Base-by-base conservation (phyloP, 148 eudicot species). In the Rhododendron mucronatum region DNA sequence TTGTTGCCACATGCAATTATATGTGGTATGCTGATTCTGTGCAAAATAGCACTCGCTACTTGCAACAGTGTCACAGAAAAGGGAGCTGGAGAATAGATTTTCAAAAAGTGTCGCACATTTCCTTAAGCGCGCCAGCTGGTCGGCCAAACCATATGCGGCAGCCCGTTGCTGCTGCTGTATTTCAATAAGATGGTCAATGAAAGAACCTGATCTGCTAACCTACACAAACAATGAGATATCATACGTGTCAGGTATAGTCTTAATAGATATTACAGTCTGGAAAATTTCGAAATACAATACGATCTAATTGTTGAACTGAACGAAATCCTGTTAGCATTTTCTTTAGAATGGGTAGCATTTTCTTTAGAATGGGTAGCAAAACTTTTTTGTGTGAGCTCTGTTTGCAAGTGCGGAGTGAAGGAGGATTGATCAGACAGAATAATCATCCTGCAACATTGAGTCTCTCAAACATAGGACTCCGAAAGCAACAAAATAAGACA, bases 121-220 rank as follows among this genome's bases (percentile, higher is more conserved):
- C 55, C 88, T 91, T 87, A 94, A 86, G 84, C 83, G 80, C 8
- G 86, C 87, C 74, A 94, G 81, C 44, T 87, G 87, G 75, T 88
- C 82, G 16, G 92, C 82, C 51, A 94, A 91, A 86, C 84, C 85
- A 88, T 94, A 95, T 12, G 93, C 95, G 88, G 92, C 89, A 57
- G 88, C 94, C 78, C 99, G 94, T 88, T 97, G 99, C 87, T 93
- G 95, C 93, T 93, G 93, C 88, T 95, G 98, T 85, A 94, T 93
- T 84, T 84, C 92, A 45, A 91, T 83, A 69, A 97, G 95, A 90
- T 95, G 99, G 85, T 93, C 94, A 88, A 97, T 87, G 90, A 92
- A 97, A 84, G 97, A 92, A 78, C 85, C 86, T 45, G 98, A 89
- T 88, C 91, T 90, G 81, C 88, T 90, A 78, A 97, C 96, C 99